Conservation (phyloP, 805 yeast genomes). For the Saturnispora silvae region DNA sequence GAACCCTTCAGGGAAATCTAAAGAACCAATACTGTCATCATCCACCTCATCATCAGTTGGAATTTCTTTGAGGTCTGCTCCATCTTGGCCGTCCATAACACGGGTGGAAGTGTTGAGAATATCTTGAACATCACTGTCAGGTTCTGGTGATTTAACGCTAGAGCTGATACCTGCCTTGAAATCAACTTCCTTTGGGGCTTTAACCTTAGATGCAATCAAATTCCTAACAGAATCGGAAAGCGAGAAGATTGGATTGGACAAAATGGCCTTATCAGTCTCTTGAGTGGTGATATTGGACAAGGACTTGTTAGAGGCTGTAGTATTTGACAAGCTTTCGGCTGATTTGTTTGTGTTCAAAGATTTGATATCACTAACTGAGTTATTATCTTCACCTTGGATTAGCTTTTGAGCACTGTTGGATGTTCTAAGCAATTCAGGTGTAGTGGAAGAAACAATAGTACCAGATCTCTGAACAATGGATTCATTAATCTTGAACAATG, state of each 20-base stretch:
- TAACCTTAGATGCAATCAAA: constrained; percentile 39
- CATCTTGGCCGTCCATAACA: neutral
- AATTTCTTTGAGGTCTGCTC: constrained; percentile 1
- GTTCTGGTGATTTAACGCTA: neutral
- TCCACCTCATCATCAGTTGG: constrained; percentile 1
- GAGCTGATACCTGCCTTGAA: constrained; percentile 18
- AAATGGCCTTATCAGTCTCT: constrained; percentile 54
- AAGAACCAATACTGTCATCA: neutral
- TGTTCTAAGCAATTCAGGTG: constrained; percentile 10
- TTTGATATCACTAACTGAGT: constrained; percentile 2
- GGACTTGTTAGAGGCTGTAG: constrained; percentile 14
- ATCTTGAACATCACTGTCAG: neutral
- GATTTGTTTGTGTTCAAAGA: neutral
- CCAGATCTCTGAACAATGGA: constrained; percentile 16
- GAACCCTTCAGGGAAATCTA: constrained; percentile 49
- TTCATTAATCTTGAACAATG: constrained; percentile 32
- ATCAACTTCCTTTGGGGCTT: constrained; percentile 24
- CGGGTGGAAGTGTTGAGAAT: neutral
- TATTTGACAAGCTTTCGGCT: constrained; percentile 17
- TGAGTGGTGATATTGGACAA: constrained; percentile 17
- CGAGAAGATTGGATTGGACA: constrained; percentile 61
- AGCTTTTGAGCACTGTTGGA: constrained; percentile 1
- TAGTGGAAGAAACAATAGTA: constrained; percentile 17
- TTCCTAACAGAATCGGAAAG: constrained; percentile 47
- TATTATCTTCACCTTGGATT: constrained; percentile 3